Percentiles rank a stretch among this genome's conserved stretches.
phyloP scores from a whole-genome alignment of 495 filamentous ascomycete species.

The Neurospora sp. region DNA sequence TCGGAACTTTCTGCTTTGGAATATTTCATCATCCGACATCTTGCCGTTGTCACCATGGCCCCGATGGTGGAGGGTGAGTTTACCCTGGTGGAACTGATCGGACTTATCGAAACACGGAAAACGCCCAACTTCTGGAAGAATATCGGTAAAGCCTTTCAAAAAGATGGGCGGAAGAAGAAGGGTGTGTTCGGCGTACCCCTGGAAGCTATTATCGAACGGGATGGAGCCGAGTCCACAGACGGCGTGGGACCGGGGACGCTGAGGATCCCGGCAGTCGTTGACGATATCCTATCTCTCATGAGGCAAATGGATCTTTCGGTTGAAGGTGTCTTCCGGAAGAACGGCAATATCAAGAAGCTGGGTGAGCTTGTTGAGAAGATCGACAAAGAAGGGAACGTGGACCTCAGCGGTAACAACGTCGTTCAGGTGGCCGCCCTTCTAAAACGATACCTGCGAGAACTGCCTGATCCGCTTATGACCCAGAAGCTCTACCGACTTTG shows the following conservation, averaged over 20 bases:
- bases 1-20: slow-evolving; percentile 92
- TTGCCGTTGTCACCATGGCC: slow-evolving; percentile 92
- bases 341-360: slow-evolving; percentile 88
- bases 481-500: slow-evolving; percentile 90
- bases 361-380: slow-evolving; percentile 75
- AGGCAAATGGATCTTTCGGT: slow-evolving; percentile 98
- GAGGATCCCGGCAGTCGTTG: slow-evolving; percentile 77
- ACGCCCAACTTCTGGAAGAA: slow-evolving; percentile 89
- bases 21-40: slow-evolving; percentile 92
- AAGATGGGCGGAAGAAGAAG: slow-evolving; percentile 79
- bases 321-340: slow-evolving; percentile 98
- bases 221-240: slow-evolving; percentile 90
- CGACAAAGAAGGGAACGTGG: slow-evolving; percentile 71
- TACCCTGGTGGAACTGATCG: slow-evolving; percentile 86
- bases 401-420: slow-evolving; percentile 72
- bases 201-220: slow-evolving; percentile 80
- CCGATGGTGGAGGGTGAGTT: slow-evolving; percentile 84
- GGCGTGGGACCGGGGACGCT: slow-evolving; percentile 88
- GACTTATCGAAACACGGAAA: slow-evolving; percentile 87
- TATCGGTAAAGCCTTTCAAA: slow-evolving; percentile 92
- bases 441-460: slow-evolving; percentile 89
- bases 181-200: slow-evolving; percentile 82
- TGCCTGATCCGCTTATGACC: slow-evolving; percentile 91
- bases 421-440: slow-evolving; percentile 91
- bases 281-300: slow-evolving; percentile 89